Percentiles rank a stretch among this genome's conserved stretches.
These are phyloP conservation scores for Hemerocallis citrina DNA, from an alignment of 106 monocot genomes.

Conservation along the genomic window DNA sequence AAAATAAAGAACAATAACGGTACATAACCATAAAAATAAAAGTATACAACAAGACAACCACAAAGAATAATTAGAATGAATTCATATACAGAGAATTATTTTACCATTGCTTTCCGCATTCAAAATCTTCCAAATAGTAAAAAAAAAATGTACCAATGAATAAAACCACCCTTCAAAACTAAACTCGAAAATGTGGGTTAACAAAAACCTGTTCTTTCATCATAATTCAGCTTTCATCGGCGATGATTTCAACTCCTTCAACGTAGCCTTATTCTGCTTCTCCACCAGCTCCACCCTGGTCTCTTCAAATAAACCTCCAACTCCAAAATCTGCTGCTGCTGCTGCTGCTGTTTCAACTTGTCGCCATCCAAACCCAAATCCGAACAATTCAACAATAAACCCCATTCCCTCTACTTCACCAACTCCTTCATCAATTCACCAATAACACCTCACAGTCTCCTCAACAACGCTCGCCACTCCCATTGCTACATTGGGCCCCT, in stretches of 20 bases:
- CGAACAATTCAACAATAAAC: background rate
- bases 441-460: constrained; percentile 46
- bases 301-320: constrained; percentile 59
- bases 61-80: too few species aligned
- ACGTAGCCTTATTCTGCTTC: constrained; percentile 32
- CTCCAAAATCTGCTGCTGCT: constrained; percentile 66
- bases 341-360: constrained; percentile 57
- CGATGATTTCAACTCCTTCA: constrained; percentile 34
- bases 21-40: too few species aligned
- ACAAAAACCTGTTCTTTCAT: too few species aligned
- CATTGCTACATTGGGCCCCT: background rate
- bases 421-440: constrained; percentile 1
- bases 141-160: too few species aligned
- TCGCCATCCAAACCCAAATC: constrained; percentile 5
- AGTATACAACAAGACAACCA: too few species aligned
- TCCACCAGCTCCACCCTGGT: constrained; percentile 59
- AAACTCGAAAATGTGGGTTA: too few species aligned
- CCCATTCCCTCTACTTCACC: background rate
- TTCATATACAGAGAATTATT: too few species aligned
- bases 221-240: background rate
- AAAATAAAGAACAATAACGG: too few species aligned
- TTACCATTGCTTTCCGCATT: too few species aligned
- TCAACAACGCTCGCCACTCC: background rate
- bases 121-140: too few species aligned
- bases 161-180: too few species aligned